phyloP scores from a whole-genome alignment of 768 basidiomycete species.

The Tricholomella constricta region DNA sequence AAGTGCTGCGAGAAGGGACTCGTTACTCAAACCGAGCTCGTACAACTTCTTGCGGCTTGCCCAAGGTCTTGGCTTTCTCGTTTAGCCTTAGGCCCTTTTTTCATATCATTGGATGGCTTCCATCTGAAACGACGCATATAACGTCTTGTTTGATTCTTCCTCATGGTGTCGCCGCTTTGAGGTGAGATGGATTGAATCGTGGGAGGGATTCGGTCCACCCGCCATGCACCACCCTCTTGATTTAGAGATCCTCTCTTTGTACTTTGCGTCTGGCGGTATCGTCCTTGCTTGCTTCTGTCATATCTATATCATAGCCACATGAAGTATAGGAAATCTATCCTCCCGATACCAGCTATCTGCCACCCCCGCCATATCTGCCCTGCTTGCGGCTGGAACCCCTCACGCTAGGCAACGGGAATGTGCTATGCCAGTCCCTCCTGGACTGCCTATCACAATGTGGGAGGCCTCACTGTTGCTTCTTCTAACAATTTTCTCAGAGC shows the following conservation, averaged over 20 bases:
- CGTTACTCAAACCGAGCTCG: neutral
- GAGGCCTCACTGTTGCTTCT: too few species aligned
- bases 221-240: neutral
- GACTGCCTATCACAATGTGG: conserved; percentile 3
- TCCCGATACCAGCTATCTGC: neutral
- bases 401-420: conserved; percentile 3
- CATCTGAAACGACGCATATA: neutral
- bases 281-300: neutral
- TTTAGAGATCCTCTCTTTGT: conserved; percentile 4
- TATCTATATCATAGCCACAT: neutral
- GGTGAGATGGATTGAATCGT: neutral
- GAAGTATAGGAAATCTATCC: too few species aligned
- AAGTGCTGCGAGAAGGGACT: too few species aligned
- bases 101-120: conserved; percentile 5
- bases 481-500: too few species aligned
- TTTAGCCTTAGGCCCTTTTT: conserved; percentile 4
- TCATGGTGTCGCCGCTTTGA: conserved; percentile 6
- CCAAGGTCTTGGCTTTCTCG: conserved; percentile 8
- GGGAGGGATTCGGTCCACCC: neutral
- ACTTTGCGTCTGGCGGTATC: neutral
- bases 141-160: conserved; percentile 2
- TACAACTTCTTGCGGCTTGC: neutral
- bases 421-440: neutral
- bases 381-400: conserved; percentile 6
- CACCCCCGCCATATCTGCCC: neutral